Percentiles rank a stretch among this genome's conserved stretches.
These are phyloP conservation scores for Lepidium aucheri DNA, from an alignment of 345 rosid genomes.

Conservation along the genomic window DNA sequence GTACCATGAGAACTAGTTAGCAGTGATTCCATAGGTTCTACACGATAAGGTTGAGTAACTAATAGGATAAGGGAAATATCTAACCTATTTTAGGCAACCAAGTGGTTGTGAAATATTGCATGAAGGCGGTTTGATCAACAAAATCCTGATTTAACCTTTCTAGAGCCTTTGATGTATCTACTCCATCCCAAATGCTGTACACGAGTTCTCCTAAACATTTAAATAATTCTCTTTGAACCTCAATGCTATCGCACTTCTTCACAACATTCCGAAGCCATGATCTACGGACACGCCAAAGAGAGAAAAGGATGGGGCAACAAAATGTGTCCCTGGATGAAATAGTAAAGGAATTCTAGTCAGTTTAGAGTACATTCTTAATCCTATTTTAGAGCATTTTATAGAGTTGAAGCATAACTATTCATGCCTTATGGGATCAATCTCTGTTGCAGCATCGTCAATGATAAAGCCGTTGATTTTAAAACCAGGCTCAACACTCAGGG, in stretches of 20 bases:
- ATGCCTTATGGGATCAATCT: slow-evolving; percentile 83
- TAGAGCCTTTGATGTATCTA: slow-evolving; percentile 43
- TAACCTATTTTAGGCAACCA: slow-evolving; percentile 96
- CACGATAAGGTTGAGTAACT: not conserved
- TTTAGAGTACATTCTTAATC: not conserved
- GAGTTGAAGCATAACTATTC: not conserved
- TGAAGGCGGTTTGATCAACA: slow-evolving; percentile 68
- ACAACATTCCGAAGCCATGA: slow-evolving; percentile 87
- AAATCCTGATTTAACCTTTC: slow-evolving; percentile 66
- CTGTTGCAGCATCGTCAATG: slow-evolving; percentile 82
- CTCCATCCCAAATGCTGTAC: slow-evolving; percentile 59
- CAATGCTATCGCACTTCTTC: slow-evolving; percentile 57
- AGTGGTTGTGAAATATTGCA: slow-evolving; percentile 64
- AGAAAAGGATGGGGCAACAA: slow-evolving; percentile 68
- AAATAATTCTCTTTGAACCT: slow-evolving; percentile 70
- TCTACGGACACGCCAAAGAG: slow-evolving; percentile 91
- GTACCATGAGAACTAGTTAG: not conserved
- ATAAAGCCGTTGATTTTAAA: slow-evolving; percentile 73
- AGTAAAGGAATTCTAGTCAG: not conserved
- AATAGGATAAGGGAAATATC: slow-evolving; percentile 10
- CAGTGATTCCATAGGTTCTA: not conserved
- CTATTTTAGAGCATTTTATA: not conserved
- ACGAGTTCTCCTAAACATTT: slow-evolving; percentile 66
- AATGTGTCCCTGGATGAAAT: slow-evolving; percentile 57
- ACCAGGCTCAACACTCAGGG: slow-evolving; percentile 52